Conservation (phyloP, 306 rosid species). For the Rosa lucieae region DNA sequence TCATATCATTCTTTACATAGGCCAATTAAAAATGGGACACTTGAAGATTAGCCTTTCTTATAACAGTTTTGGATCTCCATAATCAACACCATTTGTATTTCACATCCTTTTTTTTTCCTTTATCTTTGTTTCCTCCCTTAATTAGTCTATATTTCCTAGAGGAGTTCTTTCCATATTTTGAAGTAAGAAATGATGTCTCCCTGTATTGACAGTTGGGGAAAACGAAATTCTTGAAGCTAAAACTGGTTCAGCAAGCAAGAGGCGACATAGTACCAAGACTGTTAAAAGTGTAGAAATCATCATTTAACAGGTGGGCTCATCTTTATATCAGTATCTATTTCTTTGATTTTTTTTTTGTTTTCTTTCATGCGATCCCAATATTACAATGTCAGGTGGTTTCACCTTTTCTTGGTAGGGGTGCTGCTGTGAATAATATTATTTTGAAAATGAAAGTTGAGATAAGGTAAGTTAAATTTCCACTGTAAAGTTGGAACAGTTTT, state of each 20-base stretch:
- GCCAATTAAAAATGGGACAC: slow-evolving; percentile 64
- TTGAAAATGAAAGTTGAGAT: slow-evolving; percentile 52
- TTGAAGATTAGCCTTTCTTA: slow-evolving; percentile 64
- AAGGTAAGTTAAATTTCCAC: too few relatives aligned
- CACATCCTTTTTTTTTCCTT: too few relatives aligned
- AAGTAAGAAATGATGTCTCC: background rate
- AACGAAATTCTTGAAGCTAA: slow-evolving; percentile 72
- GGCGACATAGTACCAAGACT: slow-evolving; percentile 68
- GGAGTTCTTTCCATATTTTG: background rate
- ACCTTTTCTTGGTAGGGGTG: slow-evolving; percentile 63
- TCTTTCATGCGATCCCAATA: slow-evolving; percentile 8
- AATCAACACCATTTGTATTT: background rate
- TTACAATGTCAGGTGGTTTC: slow-evolving; percentile 22
- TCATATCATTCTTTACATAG: slow-evolving; percentile 83
- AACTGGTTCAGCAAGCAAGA: slow-evolving; percentile 82
- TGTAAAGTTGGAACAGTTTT: too few relatives aligned
- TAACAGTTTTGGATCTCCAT: slow-evolving; percentile 5
- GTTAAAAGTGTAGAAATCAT: slow-evolving; percentile 58
- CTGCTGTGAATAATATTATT: slow-evolving; percentile 76
- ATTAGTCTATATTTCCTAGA: background rate
- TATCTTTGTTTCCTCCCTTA: background rate
- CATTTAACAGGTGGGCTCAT: slow-evolving; percentile 66
- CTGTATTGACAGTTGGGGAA: slow-evolving; percentile 54
- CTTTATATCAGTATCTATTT: background rate
- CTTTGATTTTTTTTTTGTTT: too few relatives aligned